These are phyloP conservation scores for Thamnidium elegans DNA, from an alignment of 192 early-diverging fungal species.

Conservation along the genomic window DNA sequence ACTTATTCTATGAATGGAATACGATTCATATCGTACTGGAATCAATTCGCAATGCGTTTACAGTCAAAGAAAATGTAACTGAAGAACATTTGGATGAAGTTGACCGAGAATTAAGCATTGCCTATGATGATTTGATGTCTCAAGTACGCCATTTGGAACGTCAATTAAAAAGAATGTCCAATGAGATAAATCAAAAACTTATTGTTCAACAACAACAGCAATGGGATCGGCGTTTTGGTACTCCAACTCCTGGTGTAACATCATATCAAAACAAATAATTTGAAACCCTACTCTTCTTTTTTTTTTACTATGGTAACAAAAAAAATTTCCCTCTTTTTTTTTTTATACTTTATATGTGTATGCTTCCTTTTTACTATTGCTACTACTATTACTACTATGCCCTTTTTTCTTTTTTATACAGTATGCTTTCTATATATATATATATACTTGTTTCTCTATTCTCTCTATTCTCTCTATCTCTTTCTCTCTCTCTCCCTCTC, in stretches of 20 bases:
- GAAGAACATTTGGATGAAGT: conserved; percentile 31
- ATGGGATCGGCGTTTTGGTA: no score
- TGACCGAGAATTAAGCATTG: conserved; percentile 30
- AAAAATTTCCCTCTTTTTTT: neutral
- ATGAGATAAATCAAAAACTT: conserved; percentile 14
- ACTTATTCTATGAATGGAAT: conserved; percentile 26
- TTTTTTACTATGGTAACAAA: no score
- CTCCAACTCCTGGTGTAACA: no score
- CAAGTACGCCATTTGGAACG: conserved; percentile 32
- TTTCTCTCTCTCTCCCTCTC: neutral
- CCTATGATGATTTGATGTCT: conserved; percentile 29
- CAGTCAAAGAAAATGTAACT: conserved; percentile 9
- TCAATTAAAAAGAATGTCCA: conserved; percentile 22
- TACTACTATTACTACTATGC: no score
- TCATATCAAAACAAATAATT: no score
- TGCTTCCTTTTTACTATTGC: neutral
- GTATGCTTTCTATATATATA: neutral
- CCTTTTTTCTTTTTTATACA: no score
- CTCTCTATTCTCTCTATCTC: no score
- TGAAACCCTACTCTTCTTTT: no score
- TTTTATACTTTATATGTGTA: neutral
- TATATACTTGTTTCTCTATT: neutral
- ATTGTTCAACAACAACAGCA: no score
- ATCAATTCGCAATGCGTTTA: conserved; percentile 23
- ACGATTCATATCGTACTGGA: conserved; percentile 28